Base-by-base conservation (phyloP, 768 basidiomycete genomes). In the Leccinum obscurum region DNA sequence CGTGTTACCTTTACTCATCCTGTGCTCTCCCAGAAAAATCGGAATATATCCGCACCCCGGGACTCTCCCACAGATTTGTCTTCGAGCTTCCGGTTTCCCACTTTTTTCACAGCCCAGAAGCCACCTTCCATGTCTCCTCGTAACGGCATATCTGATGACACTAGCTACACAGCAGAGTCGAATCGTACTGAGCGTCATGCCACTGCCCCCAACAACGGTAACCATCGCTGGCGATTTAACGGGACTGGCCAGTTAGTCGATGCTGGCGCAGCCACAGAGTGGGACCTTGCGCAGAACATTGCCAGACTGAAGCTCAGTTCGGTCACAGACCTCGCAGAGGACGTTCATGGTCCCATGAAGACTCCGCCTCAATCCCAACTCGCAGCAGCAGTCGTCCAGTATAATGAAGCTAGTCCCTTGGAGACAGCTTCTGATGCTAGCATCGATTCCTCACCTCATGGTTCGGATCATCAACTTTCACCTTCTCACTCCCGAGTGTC, bases 401-500 rank as follows among this genome's bases (percentile, higher is more conserved):
- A 85, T 62, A 81, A 79, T 28, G 87, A 90, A 64, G 76, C 82
- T 17, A 92, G 89, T 67, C 88, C 88, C 44, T 78, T 91, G 53
- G 89, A 91, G 70, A 84, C 87, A 10, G 83, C 84, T 35, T 91
- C 89, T 32, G 85, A 81, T 68, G 80, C 85, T 55, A 91, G 89
- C 70, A 77, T 85, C 53, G 87, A 85, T 66, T 91, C 90, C 53
- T 90, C 90, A 37, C 88, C 90, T n/a, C 84, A 86, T 56, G 75
- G 81, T 49, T 81, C 85, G 62, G 88, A 89, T 64, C 86, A 88
- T 72, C 82, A 83, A 60, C 84, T 86, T 66, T 80, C 76, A 56
- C 80, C 84, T 30, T 86, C 87, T 63, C 90, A 92, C 74, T 92
- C 90, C 63, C 85, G 90, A 57, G 91, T 88, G 55, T 91, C 90